Base-by-base conservation (phyloP, 2,329 filamentous ascomycete species). In the Exophiala bonariae region DNA sequence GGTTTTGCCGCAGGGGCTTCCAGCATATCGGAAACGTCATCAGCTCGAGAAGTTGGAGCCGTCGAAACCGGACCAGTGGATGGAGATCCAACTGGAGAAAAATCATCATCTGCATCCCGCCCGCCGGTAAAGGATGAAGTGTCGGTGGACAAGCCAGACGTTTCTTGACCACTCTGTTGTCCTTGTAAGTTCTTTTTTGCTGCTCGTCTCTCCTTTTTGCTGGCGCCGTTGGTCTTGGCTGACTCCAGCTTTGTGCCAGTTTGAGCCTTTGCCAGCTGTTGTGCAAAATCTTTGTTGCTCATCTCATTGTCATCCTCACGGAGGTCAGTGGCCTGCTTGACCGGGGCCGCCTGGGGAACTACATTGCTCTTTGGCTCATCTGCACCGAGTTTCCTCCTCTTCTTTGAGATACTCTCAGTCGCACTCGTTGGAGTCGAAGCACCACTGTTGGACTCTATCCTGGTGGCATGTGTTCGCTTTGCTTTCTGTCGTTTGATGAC, bases 11-110 rank as follows among this genome's bases (percentile, higher is more conserved):
- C 68, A 34, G 80, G 71, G 39, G 86, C 75, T 69, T 95, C 90
- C 13, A 97, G 83, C 92, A 97, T 97, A 69, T 96, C 92, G 44
- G 86, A 86, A 47, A 96, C 82, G 63, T 87, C 87, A 44, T 79
- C 82, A 50, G 80, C 77, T 48, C 80, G 77, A 11, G 74, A 75
- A n/a, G 80, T 73, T 28, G 60, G 65, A 17, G 78, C 49, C 41
- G 50, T 58, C 44, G 58, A 49, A 20, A 64, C 60, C 17, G 65
- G 54, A 16, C 61, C 56, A 34, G 62, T 64, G 30, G 72, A 66
- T 23, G 89, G 86, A 9, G 88, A 91, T 35, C 76, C 75, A 48
- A 78, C 76, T 6, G 86, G 76, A 3, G 89, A 90, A 60, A 85
- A 74, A 61, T 95, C 89, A 61, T 95, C 87, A 60, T 93, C 89